Percentiles rank a stretch among this genome's conserved stretches.
Evolutionary conservation across 169 alveolate genomes (phyloP).

Genomic region (Amoebophrya sp.): DNA sequence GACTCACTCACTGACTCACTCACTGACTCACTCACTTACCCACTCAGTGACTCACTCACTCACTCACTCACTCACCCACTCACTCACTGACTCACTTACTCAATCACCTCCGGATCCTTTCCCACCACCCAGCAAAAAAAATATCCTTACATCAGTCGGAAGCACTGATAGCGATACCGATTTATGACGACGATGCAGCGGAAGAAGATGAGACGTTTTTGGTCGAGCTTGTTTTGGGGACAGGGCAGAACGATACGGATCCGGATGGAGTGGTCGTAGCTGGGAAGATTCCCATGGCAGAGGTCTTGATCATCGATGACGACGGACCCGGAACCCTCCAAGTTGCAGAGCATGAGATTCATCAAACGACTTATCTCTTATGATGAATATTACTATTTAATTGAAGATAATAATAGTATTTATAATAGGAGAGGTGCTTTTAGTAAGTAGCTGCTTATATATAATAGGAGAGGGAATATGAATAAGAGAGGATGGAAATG

Average conservation of each 20-base stretch:
- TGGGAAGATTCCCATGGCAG: conserved; percentile 25
- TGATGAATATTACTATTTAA: too few species aligned
- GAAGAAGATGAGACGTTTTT: conserved; percentile 32
- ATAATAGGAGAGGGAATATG: too few species aligned
- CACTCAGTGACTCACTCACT: conserved; percentile 30
- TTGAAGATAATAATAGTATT: too few species aligned
- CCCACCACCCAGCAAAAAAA: too few species aligned
- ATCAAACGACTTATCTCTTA: too few species aligned
- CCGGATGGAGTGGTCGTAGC: background rate
- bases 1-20: background rate
- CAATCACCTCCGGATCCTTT: too few species aligned
- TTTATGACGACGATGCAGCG: conserved; percentile 7
- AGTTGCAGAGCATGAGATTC: background rate
- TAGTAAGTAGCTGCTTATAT: too few species aligned
- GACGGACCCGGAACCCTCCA: conserved; percentile 10
- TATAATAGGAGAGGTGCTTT: too few species aligned
- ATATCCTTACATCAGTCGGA: too few species aligned
- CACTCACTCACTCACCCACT: conserved; percentile 34
- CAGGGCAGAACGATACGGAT: background rate
- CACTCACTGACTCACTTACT: too few species aligned
- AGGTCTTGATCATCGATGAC: conserved; percentile 28
- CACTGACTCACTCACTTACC: conserved; percentile 22
- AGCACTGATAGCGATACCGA: background rate
- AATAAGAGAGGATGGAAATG: too few species aligned
- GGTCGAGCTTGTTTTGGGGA: background rate